A percentile compares a stretch with the other conserved stretches of the same genome.
Evolutionary conservation across 78 protist species (phyloP).

Genomic region (Andalucia godoyi): DNA sequence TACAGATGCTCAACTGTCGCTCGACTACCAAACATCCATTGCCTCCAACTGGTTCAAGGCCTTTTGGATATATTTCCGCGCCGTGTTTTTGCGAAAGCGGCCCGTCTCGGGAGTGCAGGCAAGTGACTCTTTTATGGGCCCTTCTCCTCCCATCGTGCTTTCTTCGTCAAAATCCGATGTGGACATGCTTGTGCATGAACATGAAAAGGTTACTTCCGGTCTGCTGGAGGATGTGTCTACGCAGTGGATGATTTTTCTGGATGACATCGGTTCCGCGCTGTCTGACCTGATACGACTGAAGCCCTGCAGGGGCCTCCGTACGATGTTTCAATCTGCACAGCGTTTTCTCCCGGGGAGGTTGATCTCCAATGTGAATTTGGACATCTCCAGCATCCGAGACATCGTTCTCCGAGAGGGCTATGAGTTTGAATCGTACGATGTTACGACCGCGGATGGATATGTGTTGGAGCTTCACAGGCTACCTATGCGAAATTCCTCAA

Average conservation of each 20-base stretch:
- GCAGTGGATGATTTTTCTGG: not conserved
- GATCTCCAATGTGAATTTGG: not conserved
- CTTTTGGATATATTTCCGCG: too few species aligned
- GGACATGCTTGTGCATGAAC: not conserved
- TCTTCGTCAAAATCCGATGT: too few species aligned
- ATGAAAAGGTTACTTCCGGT: constrained; percentile 3
- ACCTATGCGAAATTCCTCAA: not conserved
- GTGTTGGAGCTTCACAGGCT: not conserved
- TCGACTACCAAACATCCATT: too few species aligned
- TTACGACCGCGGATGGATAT: not conserved
- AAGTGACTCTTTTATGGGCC: too few species aligned
- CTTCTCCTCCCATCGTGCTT: too few species aligned
- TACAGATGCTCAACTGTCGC: too few species aligned
- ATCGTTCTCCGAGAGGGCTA: not conserved
- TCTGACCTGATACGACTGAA: not conserved
- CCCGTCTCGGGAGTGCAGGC: too few species aligned
- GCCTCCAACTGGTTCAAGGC: too few species aligned
- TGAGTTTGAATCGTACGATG: not conserved
- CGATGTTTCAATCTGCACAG: not conserved
- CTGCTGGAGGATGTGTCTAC: not conserved
- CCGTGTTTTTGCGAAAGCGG: too few species aligned
- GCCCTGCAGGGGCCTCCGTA: not conserved
- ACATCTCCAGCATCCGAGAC: not conserved
- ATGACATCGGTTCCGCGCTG: constrained; percentile 5
- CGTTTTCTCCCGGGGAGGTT: not conserved